These are phyloP conservation scores for Fusarium sp. DNA, from an alignment of 2,329 filamentous ascomycete species.

Conservation along the genomic window DNA sequence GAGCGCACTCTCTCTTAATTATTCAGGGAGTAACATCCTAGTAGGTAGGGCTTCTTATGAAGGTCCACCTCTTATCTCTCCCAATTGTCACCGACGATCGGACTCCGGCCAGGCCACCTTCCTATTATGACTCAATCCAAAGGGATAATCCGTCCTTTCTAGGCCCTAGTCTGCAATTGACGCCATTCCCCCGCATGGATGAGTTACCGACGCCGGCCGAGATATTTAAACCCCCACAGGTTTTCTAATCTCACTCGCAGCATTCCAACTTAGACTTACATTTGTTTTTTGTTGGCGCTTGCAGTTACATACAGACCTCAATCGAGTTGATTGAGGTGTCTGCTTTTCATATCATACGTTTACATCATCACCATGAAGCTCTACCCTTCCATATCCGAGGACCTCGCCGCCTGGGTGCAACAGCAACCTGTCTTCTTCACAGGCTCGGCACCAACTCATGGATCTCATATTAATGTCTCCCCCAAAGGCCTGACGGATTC, in stretches of 20 bases:
- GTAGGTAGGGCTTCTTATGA: conserved; percentile 42
- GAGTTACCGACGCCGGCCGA: conserved; percentile 21
- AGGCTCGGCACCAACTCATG: conserved; percentile 78
- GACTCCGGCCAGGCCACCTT: conserved; percentile 25
- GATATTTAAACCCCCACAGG: conserved; percentile 29
- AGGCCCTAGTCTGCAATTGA: conserved; percentile 32
- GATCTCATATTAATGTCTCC: conserved; percentile 80
- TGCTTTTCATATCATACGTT: conserved; percentile 44
- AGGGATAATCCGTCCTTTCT: conserved; percentile 23
- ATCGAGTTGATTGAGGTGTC: conserved; percentile 30
- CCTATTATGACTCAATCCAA: conserved; percentile 40
- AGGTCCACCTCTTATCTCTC: conserved; percentile 37
- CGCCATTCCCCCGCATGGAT: conserved; percentile 44
- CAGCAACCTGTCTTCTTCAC: conserved; percentile 83
- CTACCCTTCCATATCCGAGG: conserved; percentile 67
- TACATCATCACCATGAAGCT: conserved; percentile 68
- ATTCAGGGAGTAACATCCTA: conserved; percentile 22
- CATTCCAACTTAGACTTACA: conserved; percentile 36
- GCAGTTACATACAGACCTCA: conserved; percentile 32
- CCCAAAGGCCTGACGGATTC: conserved; percentile 78
- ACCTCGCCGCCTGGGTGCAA: conserved; percentile 75
- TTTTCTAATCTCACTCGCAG: conserved; percentile 28
- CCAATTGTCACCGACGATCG: conserved; percentile 42
- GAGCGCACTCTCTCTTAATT: conserved; percentile 14
- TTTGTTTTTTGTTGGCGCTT: conserved; percentile 28